Evolutionary conservation across 305 asterid genomes (phyloP).

Genomic region (Euphrasia arctica): DNA sequence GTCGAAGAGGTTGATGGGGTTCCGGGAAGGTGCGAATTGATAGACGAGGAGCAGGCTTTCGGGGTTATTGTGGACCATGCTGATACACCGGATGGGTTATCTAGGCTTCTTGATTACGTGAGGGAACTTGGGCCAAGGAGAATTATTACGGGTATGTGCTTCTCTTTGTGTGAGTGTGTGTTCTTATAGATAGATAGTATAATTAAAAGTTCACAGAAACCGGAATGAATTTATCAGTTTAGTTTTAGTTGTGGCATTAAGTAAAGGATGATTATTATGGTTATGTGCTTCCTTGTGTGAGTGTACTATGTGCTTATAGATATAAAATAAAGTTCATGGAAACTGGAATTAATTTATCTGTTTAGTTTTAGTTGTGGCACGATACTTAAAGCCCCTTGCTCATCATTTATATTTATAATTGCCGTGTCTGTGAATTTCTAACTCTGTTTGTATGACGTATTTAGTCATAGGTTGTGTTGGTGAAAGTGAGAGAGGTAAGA

Average conservation of each 20-base stretch:
- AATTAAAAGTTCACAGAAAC: no score
- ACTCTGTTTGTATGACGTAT: slow-evolving; percentile 27
- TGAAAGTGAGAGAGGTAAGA: slow-evolving; percentile 85
- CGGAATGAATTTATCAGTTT: no score
- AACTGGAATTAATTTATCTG: slow-evolving; percentile 11
- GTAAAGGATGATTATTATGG: no score
- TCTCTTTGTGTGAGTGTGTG: no score
- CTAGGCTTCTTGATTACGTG: slow-evolving; percentile 79
- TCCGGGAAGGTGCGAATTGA: slow-evolving; percentile 95
- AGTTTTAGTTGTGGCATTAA: no score
- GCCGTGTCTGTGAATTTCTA: slow-evolving; percentile 4
- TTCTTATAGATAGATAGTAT: no score
- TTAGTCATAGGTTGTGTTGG: slow-evolving; percentile 87
- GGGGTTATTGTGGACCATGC: slow-evolving; percentile 92
- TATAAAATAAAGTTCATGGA: no score
- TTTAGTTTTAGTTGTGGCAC: neutral
- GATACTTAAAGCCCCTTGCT: neutral
- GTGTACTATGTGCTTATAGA: no score
- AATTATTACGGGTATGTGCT: slow-evolving; percentile 92
- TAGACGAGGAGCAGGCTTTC: slow-evolving; percentile 95
- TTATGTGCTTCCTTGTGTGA: no score
- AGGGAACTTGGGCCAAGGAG: slow-evolving; percentile 82
- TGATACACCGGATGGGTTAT: slow-evolving; percentile 74
- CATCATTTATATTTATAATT: neutral
- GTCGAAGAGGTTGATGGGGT: slow-evolving; percentile 96